Base-by-base conservation (phyloP, 805 yeast genomes). In the Cyberlindnera saturnus region DNA sequence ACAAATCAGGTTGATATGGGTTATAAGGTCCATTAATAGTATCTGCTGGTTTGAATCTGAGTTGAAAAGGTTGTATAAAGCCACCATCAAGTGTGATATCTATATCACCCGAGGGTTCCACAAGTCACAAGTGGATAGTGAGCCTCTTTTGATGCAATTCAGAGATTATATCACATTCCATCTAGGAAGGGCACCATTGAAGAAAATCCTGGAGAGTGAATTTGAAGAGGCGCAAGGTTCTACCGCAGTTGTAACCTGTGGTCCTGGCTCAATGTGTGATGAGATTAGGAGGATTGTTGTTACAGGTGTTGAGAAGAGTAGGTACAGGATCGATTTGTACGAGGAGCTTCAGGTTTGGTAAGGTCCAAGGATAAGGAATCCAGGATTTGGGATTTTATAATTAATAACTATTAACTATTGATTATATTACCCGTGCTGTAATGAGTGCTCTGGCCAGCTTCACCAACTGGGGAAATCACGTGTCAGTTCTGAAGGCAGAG, bases 321-420 rank as follows among this genome's bases (percentile, higher is more conserved):
- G 66, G 13, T 65, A 73, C 45, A 71, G 86, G 39, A 74, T 85
- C 18, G 90, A 82, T 48, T 81, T 81, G 53, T 81, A 72, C 56
- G 95, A 87, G 60, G 91, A 85, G 56, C 71, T 82, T 42, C 88
- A 83, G 65, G 70, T 75, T 14, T 86, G 95, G 95, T 81, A 56
- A 47, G 13, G 5, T 23, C 13, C n/a, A 10, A 16, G 9, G n/a
- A n/a, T n/a, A n/a, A n/a, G n/a, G n/a, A n/a, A 15, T 5, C 13
- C 7, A 33, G 18, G 15, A 15, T n/a, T 9, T 9, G 6, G 16
- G 14, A n/a, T 16, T 15, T 10, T 6, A n/a, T 16, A n/a, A 32
- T n/a, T 14, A n/a, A 15, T 32, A 14, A 10, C 4, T 34, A 16
- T 7, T 19, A 5, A 20, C 19, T 20, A 19, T 23, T 16, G 37